Base-by-base conservation (phyloP, 1,284 basidiomycete species). In the Ceratobasidium sp. region DNA sequence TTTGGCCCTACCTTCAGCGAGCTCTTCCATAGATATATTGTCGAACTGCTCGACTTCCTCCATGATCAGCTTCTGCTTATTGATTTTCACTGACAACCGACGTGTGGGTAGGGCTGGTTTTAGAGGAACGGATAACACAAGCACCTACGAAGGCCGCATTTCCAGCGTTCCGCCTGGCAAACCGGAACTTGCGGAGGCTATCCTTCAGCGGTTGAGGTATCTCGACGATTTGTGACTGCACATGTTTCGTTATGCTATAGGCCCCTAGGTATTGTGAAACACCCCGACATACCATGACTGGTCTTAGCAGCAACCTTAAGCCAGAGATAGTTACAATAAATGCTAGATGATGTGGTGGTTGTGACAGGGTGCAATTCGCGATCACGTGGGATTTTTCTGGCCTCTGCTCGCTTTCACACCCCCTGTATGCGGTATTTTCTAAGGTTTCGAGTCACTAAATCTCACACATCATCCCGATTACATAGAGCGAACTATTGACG, bases 11-110 rank as follows among this genome's bases (percentile, higher is more conserved):
- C 95, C 95, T 86, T 96, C 93, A 16, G 90, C 94, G 54, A 97
- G 90, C 46, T 96, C 94, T 81, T 95, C 94, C 78, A 95, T 90
- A 78, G 87, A 88, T 79, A 94, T 91, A 79, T 90, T 86, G 83
- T 94, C 91, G 80, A 94, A 92, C 82, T 91, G 90, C 80, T 95
- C 94, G 48, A 92, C 93, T 82, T 95, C 91, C 82, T 93, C 92
- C 91, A 97, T 93, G 80, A 90, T 83, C 78, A 96, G 88, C 81
- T 90, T 88, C 52, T 88, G 84, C 87, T 94, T 95, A 88, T 96
- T 92, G 85, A 96, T 94, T 90, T 95, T 96, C 83, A 96, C 91
- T 86, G 23, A 67, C n/a, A 12, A 59, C 10, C 8, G 23, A 59
- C 14, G 27, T 46, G 10, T 46, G n/a, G n/a, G 54, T 69, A 35